Evolutionary conservation across 768 basidiomycete species (phyloP).

Genomic region (Podaxis sp.): DNA sequence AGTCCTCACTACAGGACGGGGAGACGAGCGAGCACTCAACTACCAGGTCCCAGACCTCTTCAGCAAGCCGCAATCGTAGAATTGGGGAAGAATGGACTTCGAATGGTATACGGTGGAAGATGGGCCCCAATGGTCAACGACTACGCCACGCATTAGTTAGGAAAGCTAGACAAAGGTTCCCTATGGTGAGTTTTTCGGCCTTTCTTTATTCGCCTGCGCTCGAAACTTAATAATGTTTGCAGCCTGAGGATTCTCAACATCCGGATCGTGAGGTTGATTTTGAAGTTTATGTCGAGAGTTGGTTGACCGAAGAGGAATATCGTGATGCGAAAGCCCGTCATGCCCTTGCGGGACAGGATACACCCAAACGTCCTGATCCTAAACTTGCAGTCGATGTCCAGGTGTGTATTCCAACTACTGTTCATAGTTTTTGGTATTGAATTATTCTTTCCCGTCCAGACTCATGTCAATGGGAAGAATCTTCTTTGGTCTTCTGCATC

Average conservation of each 20-base stretch:
- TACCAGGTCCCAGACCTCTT: slow-evolving; percentile 45
- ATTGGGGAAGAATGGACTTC: slow-evolving; percentile 77
- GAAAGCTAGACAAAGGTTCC: slow-evolving; percentile 63
- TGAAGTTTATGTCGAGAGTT: slow-evolving; percentile 72
- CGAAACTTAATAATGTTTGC: slow-evolving; percentile 8
- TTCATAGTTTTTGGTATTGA: slow-evolving; percentile 2
- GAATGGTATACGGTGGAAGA: slow-evolving; percentile 66
- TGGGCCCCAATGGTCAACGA: slow-evolving; percentile 65
- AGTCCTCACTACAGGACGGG: slow-evolving; percentile 29
- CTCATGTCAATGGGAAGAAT: slow-evolving; percentile 46
- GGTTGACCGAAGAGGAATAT: slow-evolving; percentile 76
- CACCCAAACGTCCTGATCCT: slow-evolving; percentile 40
- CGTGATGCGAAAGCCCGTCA: slow-evolving; percentile 55
- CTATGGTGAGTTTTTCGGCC: slow-evolving; percentile 52
- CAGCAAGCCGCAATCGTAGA: slow-evolving; percentile 49
- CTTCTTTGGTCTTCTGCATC: slow-evolving; percentile 64
- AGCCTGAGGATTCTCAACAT: slow-evolving; percentile 79
- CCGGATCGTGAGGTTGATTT: slow-evolving; percentile 66
- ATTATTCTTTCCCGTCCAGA: slow-evolving; percentile 6
- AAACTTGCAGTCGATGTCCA: slow-evolving; percentile 34
- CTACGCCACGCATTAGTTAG: slow-evolving; percentile 69
- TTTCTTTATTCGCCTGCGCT: neutral
- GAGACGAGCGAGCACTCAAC: slow-evolving; percentile 41
- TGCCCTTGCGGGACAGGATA: slow-evolving; percentile 69
- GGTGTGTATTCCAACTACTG: slow-evolving; percentile 19